Base-by-base conservation (phyloP, 2,329 filamentous ascomycete genomes). In the Celoporthe dispersa region DNA sequence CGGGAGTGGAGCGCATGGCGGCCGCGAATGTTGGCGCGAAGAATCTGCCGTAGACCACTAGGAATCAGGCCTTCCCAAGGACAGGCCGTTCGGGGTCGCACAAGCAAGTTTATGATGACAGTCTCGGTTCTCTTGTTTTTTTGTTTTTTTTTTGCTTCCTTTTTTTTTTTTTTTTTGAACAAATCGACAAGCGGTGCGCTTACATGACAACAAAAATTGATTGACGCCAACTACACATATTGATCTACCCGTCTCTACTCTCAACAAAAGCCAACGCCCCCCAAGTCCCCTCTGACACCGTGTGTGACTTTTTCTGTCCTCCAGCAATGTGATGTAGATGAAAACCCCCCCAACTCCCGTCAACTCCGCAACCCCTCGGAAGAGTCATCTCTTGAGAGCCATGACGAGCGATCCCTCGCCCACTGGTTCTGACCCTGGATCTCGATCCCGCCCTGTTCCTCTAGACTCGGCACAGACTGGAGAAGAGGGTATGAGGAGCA, bases 341-440 rank as follows among this genome's bases (percentile, higher is more conserved):
- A 35, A 22, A n/a, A 31, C 2, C 33, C 33, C 28, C 33, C 57
- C 16, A 60, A 60, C 57, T 60, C 57, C 57, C 3, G 31, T 35
- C 19, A 70, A 72, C 65, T 72, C 68, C 68, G 44, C 37, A 55
- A 66, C 55, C 37, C 51, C 51, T 31, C n/a, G 31, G 11, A 59
- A 31, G 53, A 59, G 53, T 44, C 51, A 48, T 66, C 60, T 68
- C 67, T 70, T 37, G 25, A 25, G 33, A 63, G 39, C 41, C 12
- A 33, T n/a, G 1, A 60, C 19, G 33, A 55, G 65, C 57, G 55
- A 3, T 57, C 12, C 19, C 16, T 16, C 28, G n/a, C 35, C 9
- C 39, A 64, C 1, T 44, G 25, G 31, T 25, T 48, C 61, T 33
- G n/a, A 22, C 51, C 44, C 33, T 37, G 33, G 37, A 22, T 16